A percentile compares a stretch with the other conserved stretches of the same genome.
Evolutionary conservation across 2,329 filamentous ascomycete species (phyloP).

Genomic region (Calonectria pseudoturangicola): DNA sequence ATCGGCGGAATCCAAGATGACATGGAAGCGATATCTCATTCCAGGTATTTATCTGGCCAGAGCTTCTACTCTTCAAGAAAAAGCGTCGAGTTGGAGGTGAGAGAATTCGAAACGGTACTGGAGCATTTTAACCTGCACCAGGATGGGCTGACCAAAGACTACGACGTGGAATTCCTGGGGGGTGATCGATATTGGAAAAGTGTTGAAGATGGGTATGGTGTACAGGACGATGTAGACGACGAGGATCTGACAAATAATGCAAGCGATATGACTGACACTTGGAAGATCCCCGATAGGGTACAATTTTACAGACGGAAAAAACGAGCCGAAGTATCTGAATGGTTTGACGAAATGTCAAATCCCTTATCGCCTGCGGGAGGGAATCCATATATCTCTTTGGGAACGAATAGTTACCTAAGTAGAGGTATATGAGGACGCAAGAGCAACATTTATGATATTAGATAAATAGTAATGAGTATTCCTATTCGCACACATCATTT

Average conservation of each 20-base stretch:
- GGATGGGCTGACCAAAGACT: not conserved
- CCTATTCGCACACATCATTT: too few species aligned
- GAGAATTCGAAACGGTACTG: not conserved
- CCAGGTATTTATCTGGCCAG: not conserved
- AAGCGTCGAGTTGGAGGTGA: not conserved
- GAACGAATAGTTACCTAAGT: not conserved
- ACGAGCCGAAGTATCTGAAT: not conserved
- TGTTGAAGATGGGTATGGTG: not conserved
- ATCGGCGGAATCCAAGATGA: not conserved
- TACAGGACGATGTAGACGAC: not conserved
- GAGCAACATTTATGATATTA: too few species aligned
- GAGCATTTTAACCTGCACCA: conserved; percentile 2
- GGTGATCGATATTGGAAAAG: not conserved
- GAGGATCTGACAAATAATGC: not conserved
- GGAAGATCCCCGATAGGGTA: not conserved
- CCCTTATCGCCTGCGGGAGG: not conserved
- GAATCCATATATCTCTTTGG: not conserved
- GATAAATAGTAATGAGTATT: too few species aligned
- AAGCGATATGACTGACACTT: not conserved
- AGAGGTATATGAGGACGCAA: too few species aligned
- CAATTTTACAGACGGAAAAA: not conserved
- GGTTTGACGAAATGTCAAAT: not conserved
- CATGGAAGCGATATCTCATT: not conserved
- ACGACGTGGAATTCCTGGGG: not conserved
- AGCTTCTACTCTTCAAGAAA: not conserved